Conservation (phyloP, 805 yeast species). For the Ogataea siamensis region DNA sequence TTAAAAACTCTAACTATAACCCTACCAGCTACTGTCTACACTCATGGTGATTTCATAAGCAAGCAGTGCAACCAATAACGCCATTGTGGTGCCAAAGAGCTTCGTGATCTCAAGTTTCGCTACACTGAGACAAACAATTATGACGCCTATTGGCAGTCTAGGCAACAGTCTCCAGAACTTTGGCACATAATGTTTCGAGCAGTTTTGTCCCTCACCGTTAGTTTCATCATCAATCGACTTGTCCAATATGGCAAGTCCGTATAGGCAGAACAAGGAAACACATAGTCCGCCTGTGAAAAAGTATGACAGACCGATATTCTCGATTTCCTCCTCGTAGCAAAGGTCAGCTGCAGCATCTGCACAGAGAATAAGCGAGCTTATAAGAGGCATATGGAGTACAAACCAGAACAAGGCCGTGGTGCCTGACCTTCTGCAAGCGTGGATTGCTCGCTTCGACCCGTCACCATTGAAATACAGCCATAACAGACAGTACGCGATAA, state of each 20-base stretch:
- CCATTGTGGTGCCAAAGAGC: conserved; percentile 16
- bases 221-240: conserved; percentile 38
- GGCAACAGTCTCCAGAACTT: conserved; percentile 22
- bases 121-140: conserved; percentile 13
- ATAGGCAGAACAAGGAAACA: conserved; percentile 40
- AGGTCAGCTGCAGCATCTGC: conserved; percentile 61
- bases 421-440: conserved; percentile 51
- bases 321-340: conserved; percentile 32
- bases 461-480: conserved; percentile 59
- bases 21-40: background rate
- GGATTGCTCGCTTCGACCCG: conserved; percentile 46
- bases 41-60: conserved; percentile 15
- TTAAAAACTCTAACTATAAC: conserved; percentile 1
- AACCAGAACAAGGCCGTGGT: conserved; percentile 46
- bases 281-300: conserved; percentile 55
- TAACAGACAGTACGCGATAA: conserved; percentile 47
- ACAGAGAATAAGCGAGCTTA: conserved; percentile 49
- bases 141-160: conserved; percentile 12
- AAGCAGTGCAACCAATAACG: conserved; percentile 11
- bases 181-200: conserved; percentile 37
- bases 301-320: conserved; percentile 42
- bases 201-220: conserved; percentile 27
- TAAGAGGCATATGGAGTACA: conserved; percentile 48
- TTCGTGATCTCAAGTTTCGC: conserved; percentile 17
- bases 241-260: conserved; percentile 44